Evolutionary conservation across 108 stramenopile genomes (phyloP).

Genomic region (Cyclostephanos tholiformis): DNA sequence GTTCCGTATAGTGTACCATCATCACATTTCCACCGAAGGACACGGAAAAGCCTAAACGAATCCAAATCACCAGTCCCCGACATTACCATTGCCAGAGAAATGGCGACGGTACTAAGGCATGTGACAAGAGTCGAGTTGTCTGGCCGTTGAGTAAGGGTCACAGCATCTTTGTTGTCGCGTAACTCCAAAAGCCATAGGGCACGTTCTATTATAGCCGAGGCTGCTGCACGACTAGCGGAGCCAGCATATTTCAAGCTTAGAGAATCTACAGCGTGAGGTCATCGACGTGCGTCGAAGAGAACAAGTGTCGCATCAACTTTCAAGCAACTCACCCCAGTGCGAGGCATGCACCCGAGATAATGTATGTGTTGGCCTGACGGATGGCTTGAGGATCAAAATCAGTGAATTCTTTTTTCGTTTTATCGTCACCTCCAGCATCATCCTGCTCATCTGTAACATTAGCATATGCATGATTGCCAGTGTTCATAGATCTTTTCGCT

Average conservation of each 20-base stretch:
- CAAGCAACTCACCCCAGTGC: conserved; percentile 59
- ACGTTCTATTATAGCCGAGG: conserved; percentile 61
- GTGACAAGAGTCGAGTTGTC: conserved; percentile 84
- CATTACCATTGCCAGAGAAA: conserved; percentile 93
- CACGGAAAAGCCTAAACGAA: conserved; percentile 82
- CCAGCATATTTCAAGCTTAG: conserved; percentile 84
- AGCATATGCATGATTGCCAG: conserved; percentile 1
- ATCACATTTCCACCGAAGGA: conserved; percentile 88
- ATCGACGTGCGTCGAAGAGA: too few species aligned
- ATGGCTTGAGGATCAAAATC: conserved; percentile 87
- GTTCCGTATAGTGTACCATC: conserved; percentile 86
- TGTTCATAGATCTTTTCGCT: conserved; percentile 38
- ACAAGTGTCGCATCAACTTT: too few species aligned
- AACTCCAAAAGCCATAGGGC: conserved; percentile 74
- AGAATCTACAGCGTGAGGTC: too few species aligned
- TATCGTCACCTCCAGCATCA: conserved; percentile 4
- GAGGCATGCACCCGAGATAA: conserved; percentile 94
- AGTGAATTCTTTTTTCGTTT: conserved; percentile 26
- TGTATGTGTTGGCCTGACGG: conserved; percentile 90
- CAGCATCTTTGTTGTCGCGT: conserved; percentile 73
- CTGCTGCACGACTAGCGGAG: conserved; percentile 79
- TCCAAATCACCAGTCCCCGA: conserved; percentile 96
- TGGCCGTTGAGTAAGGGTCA: conserved; percentile 72
- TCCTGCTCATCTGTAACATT: conserved; percentile 17
- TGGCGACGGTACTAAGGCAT: conserved; percentile 82